A percentile compares a stretch with the other conserved stretches of the same genome.
These are phyloP conservation scores for Leishmania mexicana DNA, from an alignment of 208 protist species.

Conservation along the genomic window DNA sequence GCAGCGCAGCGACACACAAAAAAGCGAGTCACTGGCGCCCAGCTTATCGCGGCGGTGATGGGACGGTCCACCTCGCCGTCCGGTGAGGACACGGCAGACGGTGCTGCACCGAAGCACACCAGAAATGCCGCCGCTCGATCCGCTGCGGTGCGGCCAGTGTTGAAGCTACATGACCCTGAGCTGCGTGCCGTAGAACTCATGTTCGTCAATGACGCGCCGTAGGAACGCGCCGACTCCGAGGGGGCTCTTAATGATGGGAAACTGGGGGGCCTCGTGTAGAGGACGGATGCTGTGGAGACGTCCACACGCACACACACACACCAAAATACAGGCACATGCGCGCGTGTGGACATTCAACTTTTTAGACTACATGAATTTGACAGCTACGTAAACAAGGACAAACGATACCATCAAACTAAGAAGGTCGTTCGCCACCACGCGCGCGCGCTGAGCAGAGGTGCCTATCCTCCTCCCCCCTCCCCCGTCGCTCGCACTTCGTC, in stretches of 20 bases:
- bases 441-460: background rate
- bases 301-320: no score
- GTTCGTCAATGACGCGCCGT: constrained; percentile 9
- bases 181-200: constrained; percentile 32
- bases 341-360: background rate
- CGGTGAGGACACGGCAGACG: background rate
- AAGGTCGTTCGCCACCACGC: background rate
- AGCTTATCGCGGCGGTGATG: constrained; percentile 26
- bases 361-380: background rate
- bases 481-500: background rate
- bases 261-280: background rate
- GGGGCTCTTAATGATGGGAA: background rate
- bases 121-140: background rate
- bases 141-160: background rate
- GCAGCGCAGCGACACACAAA: constrained; percentile 4
- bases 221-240: background rate
- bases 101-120: background rate
- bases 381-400: background rate
- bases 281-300: background rate
- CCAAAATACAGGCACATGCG: background rate
- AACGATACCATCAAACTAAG: background rate
- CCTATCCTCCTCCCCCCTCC: background rate
- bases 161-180: constrained; percentile 28
- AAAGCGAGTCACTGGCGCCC: constrained; percentile 10
- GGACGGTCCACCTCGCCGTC: background rate